These are phyloP conservation scores for Candida montana DNA, from an alignment of 805 yeast genomes.

Conservation along the genomic window DNA sequence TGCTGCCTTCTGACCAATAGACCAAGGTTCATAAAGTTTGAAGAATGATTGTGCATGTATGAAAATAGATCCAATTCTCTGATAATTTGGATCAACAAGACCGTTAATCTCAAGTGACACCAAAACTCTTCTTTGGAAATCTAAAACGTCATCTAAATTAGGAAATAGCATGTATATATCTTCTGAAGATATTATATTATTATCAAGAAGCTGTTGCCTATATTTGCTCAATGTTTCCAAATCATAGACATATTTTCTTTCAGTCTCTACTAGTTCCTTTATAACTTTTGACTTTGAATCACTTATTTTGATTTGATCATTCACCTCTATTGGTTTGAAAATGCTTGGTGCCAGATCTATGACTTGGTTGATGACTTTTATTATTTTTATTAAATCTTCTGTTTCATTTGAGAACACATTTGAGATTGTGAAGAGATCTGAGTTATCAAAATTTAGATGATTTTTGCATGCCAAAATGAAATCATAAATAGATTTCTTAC, in stretches of 20 bases:
- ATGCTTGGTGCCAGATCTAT: slow-evolving; percentile 46
- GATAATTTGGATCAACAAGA: slow-evolving; percentile 63
- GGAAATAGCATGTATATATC: slow-evolving; percentile 81
- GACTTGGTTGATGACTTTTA: slow-evolving; percentile 64
- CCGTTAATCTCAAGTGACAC: slow-evolving; percentile 88
- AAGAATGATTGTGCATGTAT: slow-evolving; percentile 82
- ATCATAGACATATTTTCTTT: slow-evolving; percentile 89
- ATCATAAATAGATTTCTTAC: slow-evolving; percentile 86
- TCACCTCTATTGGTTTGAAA: slow-evolving; percentile 29
- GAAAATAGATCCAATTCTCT: slow-evolving; percentile 85
- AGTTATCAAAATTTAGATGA: slow-evolving; percentile 69
- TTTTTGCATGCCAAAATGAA: slow-evolving; percentile 82
- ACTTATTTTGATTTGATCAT: slow-evolving; percentile 27
- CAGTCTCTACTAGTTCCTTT: slow-evolving; percentile 81
- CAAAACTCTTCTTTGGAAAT: slow-evolving; percentile 85
- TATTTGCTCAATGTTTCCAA: slow-evolving; percentile 68
- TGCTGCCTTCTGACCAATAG: slow-evolving; percentile 84
- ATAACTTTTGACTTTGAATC: slow-evolving; percentile 74
- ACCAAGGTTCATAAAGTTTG: slow-evolving; percentile 89
- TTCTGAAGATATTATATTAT: slow-evolving; percentile 70
- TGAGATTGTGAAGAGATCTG: slow-evolving; percentile 82
- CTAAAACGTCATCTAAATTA: slow-evolving; percentile 73
- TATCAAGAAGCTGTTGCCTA: slow-evolving; percentile 58
- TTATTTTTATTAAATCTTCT: slow-evolving; percentile 67
- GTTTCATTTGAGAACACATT: slow-evolving; percentile 83